Conservation (phyloP, 495 filamentous ascomycete species). For the Aspergillus bridgeri region DNA sequence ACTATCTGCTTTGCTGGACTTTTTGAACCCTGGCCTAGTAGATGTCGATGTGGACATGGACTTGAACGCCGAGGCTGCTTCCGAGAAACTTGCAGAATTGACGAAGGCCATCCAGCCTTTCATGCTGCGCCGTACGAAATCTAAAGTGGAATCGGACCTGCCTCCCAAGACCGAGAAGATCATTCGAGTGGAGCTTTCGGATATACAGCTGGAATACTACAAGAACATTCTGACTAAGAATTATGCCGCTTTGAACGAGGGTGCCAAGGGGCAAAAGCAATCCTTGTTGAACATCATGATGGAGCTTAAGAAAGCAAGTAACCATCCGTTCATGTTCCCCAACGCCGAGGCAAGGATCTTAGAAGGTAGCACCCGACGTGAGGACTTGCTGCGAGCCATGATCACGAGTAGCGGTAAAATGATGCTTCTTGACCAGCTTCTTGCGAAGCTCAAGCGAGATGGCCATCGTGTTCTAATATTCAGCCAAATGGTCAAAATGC, state of each 20-base stretch:
- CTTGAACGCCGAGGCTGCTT: conserved; percentile 63
- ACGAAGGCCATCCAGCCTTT: conserved; percentile 77
- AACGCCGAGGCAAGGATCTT: conserved; percentile 87
- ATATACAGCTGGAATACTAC: conserved; percentile 96
- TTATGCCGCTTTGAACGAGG: conserved; percentile 89
- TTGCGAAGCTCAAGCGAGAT: conserved; percentile 86
- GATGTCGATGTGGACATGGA: conserved; percentile 88
- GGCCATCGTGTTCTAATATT: conserved; percentile 96
- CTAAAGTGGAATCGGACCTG: conserved; percentile 91
- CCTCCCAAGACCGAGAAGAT: conserved; percentile 98
- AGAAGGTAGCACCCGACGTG: conserved; percentile 67
- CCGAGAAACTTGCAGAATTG: conserved; percentile 65
- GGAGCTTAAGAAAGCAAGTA: conserved; percentile 98
- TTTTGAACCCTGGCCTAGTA: conserved; percentile 87
- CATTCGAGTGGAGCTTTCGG: conserved; percentile 92
- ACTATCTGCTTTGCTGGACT: conserved; percentile 87
- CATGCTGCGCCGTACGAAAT: conserved; percentile 95
- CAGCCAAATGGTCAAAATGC: conserved; percentile 99
- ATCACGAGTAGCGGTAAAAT: conserved; percentile 98
- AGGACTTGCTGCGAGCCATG: conserved; percentile 83
- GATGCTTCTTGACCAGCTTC: conserved; percentile 93
- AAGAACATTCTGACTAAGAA: conserved; percentile 98
- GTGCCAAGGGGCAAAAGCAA: conserved; percentile 82
- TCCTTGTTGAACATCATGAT: conserved; percentile 99
- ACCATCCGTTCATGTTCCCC: conserved; percentile 96